These are phyloP conservation scores for Colletotrichum simmondsii DNA, from an alignment of 2,329 filamentous ascomycete genomes.

Conservation along the genomic window DNA sequence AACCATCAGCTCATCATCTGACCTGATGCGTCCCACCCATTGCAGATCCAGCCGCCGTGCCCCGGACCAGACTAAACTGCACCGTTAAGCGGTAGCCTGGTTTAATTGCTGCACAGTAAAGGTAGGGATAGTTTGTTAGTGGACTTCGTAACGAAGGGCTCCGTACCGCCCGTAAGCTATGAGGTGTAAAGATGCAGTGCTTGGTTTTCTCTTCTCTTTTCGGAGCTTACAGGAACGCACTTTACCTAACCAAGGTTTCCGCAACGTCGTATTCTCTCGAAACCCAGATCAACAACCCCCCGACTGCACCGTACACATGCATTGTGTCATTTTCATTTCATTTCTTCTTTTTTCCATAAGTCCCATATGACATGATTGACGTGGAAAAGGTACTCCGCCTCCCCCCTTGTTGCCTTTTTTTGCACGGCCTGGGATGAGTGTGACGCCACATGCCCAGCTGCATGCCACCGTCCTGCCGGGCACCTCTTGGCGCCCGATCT, in stretches of 20 bases:
- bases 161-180: too few relatives aligned
- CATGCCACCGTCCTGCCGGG: slow-evolving; percentile 3
- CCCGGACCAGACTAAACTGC: background rate
- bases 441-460: slow-evolving; percentile 11
- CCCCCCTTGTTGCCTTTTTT: background rate
- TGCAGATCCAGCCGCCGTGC: background rate
- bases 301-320: background rate
- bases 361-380: background rate
- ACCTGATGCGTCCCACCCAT: slow-evolving; percentile 7
- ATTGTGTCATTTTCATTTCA: background rate
- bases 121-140: too few relatives aligned
- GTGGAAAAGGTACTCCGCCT: background rate
- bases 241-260: background rate
- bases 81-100: too few relatives aligned
- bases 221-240: background rate
- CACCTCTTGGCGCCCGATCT: background rate
- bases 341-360: background rate
- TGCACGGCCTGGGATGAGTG: background rate
- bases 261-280: background rate
- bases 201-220: background rate
- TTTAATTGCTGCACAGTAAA: too few relatives aligned
- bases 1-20: slow-evolving; percentile 5
- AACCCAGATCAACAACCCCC: background rate
- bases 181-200: too few relatives aligned
- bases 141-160: too few relatives aligned